phyloP scores from a whole-genome alignment of 176 grass and related monocot genomes.

The Tillandsia leiboldiana region DNA sequence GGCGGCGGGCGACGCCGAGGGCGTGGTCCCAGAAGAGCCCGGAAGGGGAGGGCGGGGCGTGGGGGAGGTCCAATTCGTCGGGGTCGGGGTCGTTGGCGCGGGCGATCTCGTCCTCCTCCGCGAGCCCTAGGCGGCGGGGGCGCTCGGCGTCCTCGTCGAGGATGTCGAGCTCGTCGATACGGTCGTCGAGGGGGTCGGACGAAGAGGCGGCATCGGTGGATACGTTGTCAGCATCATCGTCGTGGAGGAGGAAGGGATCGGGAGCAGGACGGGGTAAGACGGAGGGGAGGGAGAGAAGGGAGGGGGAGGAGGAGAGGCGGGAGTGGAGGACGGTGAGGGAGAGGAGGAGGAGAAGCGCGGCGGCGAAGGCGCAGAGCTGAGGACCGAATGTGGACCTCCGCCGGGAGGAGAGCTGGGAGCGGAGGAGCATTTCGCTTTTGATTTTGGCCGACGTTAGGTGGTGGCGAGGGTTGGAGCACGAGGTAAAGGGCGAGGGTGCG shows the following conservation, averaged over 20 bases:
- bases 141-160: constrained; percentile 37
- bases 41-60: constrained; percentile 6
- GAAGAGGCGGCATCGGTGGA: constrained; percentile 19
- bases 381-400: constrained; percentile 56
- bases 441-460: too few species aligned
- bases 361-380: constrained; percentile 53
- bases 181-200: constrained; percentile 39
- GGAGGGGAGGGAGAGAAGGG: constrained; percentile 23
- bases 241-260: constrained; percentile 21
- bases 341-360: constrained; percentile 61
- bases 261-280: constrained; percentile 9
- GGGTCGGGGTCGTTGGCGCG: constrained; percentile 7
- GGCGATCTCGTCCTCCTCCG: neutral
- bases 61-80: constrained; percentile 1
- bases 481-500: too few species aligned
- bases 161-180: constrained; percentile 83
- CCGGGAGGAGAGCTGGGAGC: constrained; percentile 41
- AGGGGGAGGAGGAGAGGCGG: constrained; percentile 38
- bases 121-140: neutral
- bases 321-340: constrained; percentile 83
- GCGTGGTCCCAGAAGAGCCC: constrained; percentile 75
- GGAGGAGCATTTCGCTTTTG: constrained; percentile 22
- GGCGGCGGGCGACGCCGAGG: constrained; percentile 60
- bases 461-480: too few species aligned
- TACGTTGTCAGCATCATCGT: constrained; percentile 20